Evolutionary conservation across 495 filamentous ascomycete species (phyloP), one percentile per base, ranked within the genome.

Genomic region (Cladorrhinum samala): DNA sequence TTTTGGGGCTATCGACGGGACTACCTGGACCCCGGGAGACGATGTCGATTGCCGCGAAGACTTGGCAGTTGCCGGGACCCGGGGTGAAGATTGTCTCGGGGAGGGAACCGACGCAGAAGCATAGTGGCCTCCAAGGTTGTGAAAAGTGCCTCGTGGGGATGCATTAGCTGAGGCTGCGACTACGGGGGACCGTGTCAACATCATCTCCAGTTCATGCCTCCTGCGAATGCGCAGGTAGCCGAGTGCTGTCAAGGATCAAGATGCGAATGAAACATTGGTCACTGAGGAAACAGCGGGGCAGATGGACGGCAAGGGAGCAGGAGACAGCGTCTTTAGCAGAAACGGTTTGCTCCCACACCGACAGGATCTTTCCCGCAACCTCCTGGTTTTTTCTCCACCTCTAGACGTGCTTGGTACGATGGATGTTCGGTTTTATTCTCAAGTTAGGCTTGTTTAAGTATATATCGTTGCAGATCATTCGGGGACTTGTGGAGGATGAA

Each of bases 141-240:
- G 63, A 36, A 68, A 61, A 59, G 61, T 53, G 55, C 53, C 65
- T 60, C 64, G 61, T 50, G 72, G 74, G n/a, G 73, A 75, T 54
- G 72, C 69, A 68, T 66, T 73, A 59, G 67, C 62, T 56, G 74
- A 56, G 58, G 67, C 59, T 61, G 74, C 59, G 54, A 65, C 63
- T 49, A 68, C 66, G 56, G 73, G 70, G 54, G 73, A 74, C 57
- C 67, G 72, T 58, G 72, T 71, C 69, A 77, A 72, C 72, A 77
- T 77, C 65, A 61, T 77, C 71, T 60, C 63, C 61, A 50, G 52
- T 55, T 61, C 61, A 58, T 65, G 40, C 51, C 51, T 60, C 64
- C 54, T 55, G 52, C 51, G 50, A 58, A 55, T 30, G 62, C 49
- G 60, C 56, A 52, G 49, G 57, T 30, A 42, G n/a, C n/a, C n/a